Percentiles rank a stretch among this genome's conserved stretches.
Conservation (phyloP, 2,329 filamentous ascomycete species). For the Colletotrichum liaoningense region DNA sequence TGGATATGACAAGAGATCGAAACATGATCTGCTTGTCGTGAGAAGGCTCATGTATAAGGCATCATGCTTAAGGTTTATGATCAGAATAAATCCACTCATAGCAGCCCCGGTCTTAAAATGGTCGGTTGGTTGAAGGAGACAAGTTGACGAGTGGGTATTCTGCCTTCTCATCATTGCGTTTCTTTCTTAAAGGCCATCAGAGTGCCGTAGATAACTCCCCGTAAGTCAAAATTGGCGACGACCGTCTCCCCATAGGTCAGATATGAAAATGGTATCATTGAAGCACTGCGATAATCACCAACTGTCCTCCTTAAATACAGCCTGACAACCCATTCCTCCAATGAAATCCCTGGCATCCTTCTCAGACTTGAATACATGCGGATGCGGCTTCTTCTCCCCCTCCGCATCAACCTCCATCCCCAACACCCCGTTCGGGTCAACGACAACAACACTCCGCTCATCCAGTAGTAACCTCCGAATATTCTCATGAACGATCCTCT, state of each 20-base stretch:
- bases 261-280: background rate
- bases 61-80: no score
- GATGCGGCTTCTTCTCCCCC: constrained; percentile 26
- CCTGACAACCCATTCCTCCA: constrained; percentile 44
- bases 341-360: constrained; percentile 43
- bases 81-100: no score
- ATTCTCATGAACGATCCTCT: constrained; percentile 43
- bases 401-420: constrained; percentile 33
- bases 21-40: no score
- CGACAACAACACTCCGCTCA: constrained; percentile 43
- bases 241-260: background rate
- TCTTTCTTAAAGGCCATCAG: background rate
- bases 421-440: constrained; percentile 44
- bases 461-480: constrained; percentile 41
- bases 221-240: background rate
- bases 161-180: background rate
- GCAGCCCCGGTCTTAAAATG: no score
- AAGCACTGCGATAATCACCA: constrained; percentile 25
- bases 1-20: no score
- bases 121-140: no score
- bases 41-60: no score
- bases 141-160: no score
- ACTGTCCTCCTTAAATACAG: constrained; percentile 40
- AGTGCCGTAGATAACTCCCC: no score
- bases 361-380: constrained; percentile 41